Evolutionary conservation across 1,139 yeast species (phyloP).

Genomic region (Saccharomycopsis hybrid): DNA sequence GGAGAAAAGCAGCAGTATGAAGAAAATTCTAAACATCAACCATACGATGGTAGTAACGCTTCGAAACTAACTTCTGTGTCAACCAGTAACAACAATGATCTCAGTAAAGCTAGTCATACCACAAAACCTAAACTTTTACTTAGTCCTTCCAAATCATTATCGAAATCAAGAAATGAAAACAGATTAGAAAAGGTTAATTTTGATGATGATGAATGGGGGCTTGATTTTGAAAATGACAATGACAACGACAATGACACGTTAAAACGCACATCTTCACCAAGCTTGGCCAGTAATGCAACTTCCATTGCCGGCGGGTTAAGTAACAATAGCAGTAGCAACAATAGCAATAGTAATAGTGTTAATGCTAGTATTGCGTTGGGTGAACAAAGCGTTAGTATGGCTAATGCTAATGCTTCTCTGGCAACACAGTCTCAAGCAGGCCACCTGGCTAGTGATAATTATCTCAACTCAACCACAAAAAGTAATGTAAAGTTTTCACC

Average conservation of each 20-base stretch:
- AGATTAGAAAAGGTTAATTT: constrained; percentile 7
- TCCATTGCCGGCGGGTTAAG: not conserved
- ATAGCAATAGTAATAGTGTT: not conserved
- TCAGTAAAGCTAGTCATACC: not conserved
- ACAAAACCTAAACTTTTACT: constrained; percentile 8
- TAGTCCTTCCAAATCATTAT: constrained; percentile 15
- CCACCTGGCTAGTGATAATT: too few species aligned
- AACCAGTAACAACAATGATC: not conserved
- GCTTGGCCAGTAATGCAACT: not conserved
- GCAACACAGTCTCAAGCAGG: too few species aligned
- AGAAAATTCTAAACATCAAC: not conserved
- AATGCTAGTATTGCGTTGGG: too few species aligned
- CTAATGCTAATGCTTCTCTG: too few species aligned
- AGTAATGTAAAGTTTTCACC: too few species aligned
- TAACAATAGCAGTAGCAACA: not conserved
- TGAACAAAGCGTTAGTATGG: too few species aligned
- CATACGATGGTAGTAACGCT: constrained; percentile 1
- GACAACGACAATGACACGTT: not conserved
- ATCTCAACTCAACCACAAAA: too few species aligned
- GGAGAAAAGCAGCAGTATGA: too few species aligned
- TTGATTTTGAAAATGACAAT: not conserved
- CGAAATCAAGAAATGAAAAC: constrained; percentile 2
- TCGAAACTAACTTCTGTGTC: not conserved
- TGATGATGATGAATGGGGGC: constrained; percentile 1
- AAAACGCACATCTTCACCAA: not conserved